Percentiles rank a stretch among this genome's conserved stretches.
These are phyloP conservation scores for Microbotryum saponariae DNA, from an alignment of 1,284 basidiomycete species.

Conservation along the genomic window DNA sequence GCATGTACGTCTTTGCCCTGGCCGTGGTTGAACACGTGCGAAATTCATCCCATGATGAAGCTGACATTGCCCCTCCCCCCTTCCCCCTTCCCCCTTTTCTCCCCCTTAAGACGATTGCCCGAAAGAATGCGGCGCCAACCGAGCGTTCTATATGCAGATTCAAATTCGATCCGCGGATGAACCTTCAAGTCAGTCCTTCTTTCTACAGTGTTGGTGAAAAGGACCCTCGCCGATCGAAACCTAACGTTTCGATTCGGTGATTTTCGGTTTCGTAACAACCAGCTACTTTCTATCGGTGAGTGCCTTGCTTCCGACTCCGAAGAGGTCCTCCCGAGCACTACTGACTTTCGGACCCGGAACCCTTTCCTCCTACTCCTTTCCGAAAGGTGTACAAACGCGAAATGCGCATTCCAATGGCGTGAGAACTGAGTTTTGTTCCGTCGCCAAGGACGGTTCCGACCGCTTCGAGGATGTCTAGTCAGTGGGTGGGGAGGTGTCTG, in stretches of 20 bases:
- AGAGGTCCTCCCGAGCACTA: constrained; percentile 19
- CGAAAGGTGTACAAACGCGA: constrained; percentile 34
- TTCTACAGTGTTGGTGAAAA: too few relatives aligned
- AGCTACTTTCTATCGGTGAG: constrained; percentile 69
- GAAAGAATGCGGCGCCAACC: constrained; percentile 72
- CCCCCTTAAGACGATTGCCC: constrained; percentile 62
- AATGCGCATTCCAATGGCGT: constrained; percentile 38
- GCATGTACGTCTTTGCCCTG: constrained; percentile 49
- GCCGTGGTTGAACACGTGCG: too few relatives aligned
- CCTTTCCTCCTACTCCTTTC: not conserved
- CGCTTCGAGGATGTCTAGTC: too few relatives aligned
- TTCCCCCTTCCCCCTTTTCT: not conserved
- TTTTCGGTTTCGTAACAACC: too few relatives aligned
- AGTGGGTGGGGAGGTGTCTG: too few relatives aligned
- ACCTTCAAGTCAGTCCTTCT: constrained; percentile 7
- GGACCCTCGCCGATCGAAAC: constrained; percentile 45
- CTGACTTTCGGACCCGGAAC: not conserved
- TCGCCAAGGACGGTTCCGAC: too few relatives aligned
- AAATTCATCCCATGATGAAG: not conserved
- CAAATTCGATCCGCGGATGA: constrained; percentile 79
- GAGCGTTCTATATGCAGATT: constrained; percentile 90
- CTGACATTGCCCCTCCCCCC: not conserved
- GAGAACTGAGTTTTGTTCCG: constrained; percentile 29
- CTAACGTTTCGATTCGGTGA: constrained; percentile 53
- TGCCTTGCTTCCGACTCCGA: not conserved